Base-by-base conservation (phyloP, 108 stramenopile genomes). In the Epithemia pelagica region DNA sequence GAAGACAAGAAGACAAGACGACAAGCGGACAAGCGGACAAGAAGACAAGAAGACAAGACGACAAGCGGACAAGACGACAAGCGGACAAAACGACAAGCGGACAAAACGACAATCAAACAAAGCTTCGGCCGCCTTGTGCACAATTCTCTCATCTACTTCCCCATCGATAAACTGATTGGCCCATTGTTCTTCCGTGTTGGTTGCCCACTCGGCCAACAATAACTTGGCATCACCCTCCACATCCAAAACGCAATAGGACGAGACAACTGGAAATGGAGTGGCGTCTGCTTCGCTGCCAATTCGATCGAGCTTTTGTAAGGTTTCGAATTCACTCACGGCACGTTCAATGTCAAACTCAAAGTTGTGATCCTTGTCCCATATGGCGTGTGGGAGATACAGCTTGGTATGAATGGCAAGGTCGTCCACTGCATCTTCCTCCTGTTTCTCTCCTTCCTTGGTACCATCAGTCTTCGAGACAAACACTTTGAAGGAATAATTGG, bases 81-180 rank as follows among this genome's bases (percentile, higher is more conserved):
- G n/a, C n/a, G n/a, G n/a, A n/a, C n/a, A n/a, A n/a, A n/a, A n/a
- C n/a, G n/a, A n/a, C n/a, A n/a, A n/a, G n/a, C n/a, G n/a, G n/a
- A n/a, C n/a, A n/a, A n/a, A n/a, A n/a, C n/a, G n/a, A n/a, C n/a
- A n/a, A n/a, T n/a, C n/a, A n/a, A n/a, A n/a, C n/a, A 81, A 46
- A 0, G 71, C 65, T 25, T 68, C 54, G 7, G 76, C 77, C 31
- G 75, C 18, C 53, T 78, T 71, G 3, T 76, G 80, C 26, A 74
- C 67, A n/a, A 74, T 56, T 23, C 80, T 52, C 21, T 55, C 53
- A 64, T 81, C 80, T 0, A 81, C 77, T 7, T 31, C 25, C 1
- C 80, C 80, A 31, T 77, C 80, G 22, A 81, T 75, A 25, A 72
- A 72, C 51, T 78, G 77, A 30, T 78, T 78, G 59, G 52, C 31